A percentile compares a stretch with the other conserved stretches of the same genome.
phyloP scores from a whole-genome alignment of 176 grass and related monocot genomes.

The Avena insularis region DNA sequence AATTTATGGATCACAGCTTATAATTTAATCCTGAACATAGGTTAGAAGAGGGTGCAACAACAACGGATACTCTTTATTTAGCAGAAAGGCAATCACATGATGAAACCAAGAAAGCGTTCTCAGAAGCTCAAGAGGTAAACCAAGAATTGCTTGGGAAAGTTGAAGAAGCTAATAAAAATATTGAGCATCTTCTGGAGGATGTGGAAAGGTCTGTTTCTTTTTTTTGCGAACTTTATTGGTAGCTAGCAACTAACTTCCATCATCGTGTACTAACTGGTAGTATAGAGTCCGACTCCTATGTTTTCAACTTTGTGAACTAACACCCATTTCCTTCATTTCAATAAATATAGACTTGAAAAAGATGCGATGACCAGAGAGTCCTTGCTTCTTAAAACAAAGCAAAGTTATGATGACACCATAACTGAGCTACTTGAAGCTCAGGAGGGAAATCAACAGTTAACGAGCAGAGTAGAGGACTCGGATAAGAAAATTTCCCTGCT shows the following conservation, averaged over 20 bases:
- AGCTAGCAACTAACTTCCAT: conserved; percentile 44
- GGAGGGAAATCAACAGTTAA: conserved; percentile 48
- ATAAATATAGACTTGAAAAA: conserved; percentile 67
- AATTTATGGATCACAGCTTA: conserved; percentile 41
- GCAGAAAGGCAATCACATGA: conserved; percentile 70
- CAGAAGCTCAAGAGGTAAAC: conserved; percentile 61
- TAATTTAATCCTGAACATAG: conserved; percentile 54
- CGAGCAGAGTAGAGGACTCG: conserved; percentile 45
- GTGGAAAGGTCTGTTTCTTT: conserved; percentile 57
- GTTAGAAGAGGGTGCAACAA: conserved; percentile 83
- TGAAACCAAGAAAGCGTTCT: conserved; percentile 63
- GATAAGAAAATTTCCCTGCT: conserved; percentile 54
- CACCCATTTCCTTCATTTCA: conserved; percentile 42
- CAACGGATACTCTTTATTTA: conserved; percentile 61
- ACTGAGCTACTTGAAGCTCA: conserved; percentile 50
- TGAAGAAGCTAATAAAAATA: conserved; percentile 55
- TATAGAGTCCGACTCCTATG: conserved; percentile 25
- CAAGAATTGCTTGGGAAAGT: conserved; percentile 54
- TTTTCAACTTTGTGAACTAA: conserved; percentile 41
- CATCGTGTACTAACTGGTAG: conserved; percentile 41
- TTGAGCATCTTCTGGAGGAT: conserved; percentile 55
- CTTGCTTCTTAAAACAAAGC: conserved; percentile 51
- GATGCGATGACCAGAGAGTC: conserved; percentile 52
- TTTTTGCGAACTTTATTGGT: conserved; percentile 40
- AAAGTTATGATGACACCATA: conserved; percentile 53